Conservation (phyloP, 352 stramenopile species). For the Phytophthora sp. region DNA sequence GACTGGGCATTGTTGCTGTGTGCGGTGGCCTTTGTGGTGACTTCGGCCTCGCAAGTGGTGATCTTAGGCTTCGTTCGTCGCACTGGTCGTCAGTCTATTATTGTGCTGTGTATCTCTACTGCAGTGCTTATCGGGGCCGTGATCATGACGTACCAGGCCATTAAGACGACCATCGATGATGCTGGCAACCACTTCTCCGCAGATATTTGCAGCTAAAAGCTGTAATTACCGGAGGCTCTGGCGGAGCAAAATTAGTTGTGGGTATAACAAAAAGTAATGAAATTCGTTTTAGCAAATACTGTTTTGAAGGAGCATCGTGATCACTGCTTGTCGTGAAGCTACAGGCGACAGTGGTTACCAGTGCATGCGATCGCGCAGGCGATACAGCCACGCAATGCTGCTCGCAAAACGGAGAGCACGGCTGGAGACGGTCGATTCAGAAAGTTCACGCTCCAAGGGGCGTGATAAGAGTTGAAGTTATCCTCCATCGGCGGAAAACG, state of each 20-base stretch:
- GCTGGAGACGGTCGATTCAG: too few species aligned
- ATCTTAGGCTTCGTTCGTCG: conserved; percentile 59
- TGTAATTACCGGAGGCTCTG: not conserved
- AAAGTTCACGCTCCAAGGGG: not conserved
- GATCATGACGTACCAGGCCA: conserved; percentile 63
- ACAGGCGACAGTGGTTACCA: too few species aligned
- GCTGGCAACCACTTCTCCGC: conserved; percentile 41
- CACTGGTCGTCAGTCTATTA: conserved; percentile 60
- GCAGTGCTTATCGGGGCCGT: conserved; percentile 46
- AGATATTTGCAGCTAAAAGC: conserved; percentile 44
- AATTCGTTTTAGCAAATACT: not conserved
- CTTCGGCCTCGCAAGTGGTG: conserved; percentile 47
- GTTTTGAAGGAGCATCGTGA: too few species aligned
- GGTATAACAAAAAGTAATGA: not conserved
- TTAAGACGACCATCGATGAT: conserved; percentile 51
- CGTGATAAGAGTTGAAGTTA: conserved; percentile 4
- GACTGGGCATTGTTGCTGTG: conserved; percentile 55
- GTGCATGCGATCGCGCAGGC: too few species aligned
- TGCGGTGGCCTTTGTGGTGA: conserved; percentile 56
- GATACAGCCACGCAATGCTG: too few species aligned
- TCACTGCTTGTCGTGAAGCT: too few species aligned
- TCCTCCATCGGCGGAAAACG: conserved; percentile 29
- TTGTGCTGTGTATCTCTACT: conserved; percentile 62
- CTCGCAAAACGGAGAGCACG: too few species aligned
- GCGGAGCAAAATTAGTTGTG: too few species aligned